Evolutionary conservation across 495 filamentous ascomycete species (phyloP).

Genomic region (Penicillium coprophilum): DNA sequence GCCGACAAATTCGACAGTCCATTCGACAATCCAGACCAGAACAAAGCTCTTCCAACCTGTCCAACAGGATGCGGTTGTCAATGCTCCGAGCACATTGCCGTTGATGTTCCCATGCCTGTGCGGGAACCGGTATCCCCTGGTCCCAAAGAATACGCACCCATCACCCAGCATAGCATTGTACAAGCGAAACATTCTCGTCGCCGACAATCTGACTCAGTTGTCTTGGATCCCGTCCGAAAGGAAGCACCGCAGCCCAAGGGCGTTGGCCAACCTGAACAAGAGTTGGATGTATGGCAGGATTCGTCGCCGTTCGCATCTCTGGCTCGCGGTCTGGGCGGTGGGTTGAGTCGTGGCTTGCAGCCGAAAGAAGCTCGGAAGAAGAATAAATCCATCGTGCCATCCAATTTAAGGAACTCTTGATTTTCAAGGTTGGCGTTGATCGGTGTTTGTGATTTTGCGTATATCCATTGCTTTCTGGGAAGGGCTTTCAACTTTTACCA

Average conservation of each 20-base stretch:
- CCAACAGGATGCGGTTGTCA: conserved; percentile 52
- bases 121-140: conserved; percentile 24
- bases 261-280: conserved; percentile 32
- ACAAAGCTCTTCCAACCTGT: conserved; percentile 34
- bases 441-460: background rate
- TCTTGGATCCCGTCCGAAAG: conserved; percentile 15
- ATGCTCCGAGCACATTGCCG: conserved; percentile 45
- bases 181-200: conserved; percentile 28
- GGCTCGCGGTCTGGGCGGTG: conserved; percentile 46
- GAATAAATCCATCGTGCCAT: conserved; percentile 21
- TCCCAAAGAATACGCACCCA: background rate
- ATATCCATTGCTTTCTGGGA: conserved; percentile 1
- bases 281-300: conserved; percentile 43
- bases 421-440: conserved; percentile 1
- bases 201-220: conserved; percentile 23
- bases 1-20: conserved; percentile 15
- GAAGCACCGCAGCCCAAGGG: conserved; percentile 13
- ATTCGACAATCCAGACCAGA: conserved; percentile 10
- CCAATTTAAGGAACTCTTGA: conserved; percentile 10
- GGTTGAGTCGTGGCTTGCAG: conserved; percentile 42
- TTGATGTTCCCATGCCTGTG: conserved; percentile 28
- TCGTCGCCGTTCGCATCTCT: conserved; percentile 48
- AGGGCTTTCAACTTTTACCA: background rate
- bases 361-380: conserved; percentile 35
- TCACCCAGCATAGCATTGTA: conserved; percentile 3